phyloP scores from a whole-genome alignment of 257 asterid species.

The Solanum medicagineum region DNA sequence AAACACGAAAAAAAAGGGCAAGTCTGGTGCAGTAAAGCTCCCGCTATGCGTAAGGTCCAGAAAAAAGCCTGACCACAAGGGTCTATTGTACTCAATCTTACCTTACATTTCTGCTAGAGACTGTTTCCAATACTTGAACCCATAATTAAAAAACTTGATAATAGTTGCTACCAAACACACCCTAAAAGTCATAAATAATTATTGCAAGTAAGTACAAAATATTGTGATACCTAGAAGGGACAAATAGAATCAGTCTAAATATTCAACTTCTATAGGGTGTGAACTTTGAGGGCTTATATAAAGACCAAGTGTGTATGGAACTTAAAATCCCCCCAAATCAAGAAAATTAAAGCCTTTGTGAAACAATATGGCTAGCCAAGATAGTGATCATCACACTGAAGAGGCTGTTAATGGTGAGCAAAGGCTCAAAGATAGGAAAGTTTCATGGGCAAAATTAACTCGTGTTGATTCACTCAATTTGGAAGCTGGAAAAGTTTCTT shows the following conservation, averaged over 20 bases:
- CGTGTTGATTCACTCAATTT: conserved; percentile 31
- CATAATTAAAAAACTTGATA: neutral
- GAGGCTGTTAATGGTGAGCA: neutral
- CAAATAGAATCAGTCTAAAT: neutral
- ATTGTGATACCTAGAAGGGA: neutral
- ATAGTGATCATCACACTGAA: neutral
- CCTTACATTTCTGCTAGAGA: too few relatives aligned
- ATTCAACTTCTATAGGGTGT: neutral
- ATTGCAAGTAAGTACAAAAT: neutral
- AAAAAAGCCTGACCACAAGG: too few relatives aligned
- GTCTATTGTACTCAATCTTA: too few relatives aligned
- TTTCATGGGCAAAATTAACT: conserved; percentile 28
- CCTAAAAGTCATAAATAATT: neutral
- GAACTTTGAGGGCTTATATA: neutral
- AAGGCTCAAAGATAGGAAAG: conserved; percentile 11
- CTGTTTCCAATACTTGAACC: too few relatives aligned
- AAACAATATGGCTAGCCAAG: neutral
- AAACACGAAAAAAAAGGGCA: neutral
- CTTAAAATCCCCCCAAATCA: too few relatives aligned
- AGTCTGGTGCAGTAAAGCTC: too few relatives aligned
- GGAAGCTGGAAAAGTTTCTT: conserved; percentile 29
- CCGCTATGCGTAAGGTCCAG: too few relatives aligned
- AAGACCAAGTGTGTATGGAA: neutral
- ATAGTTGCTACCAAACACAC: neutral
- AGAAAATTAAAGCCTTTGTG: neutral